A percentile compares a stretch with the other conserved stretches of the same genome.
Conservation (phyloP, 2,329 filamentous ascomycete genomes). For the Aspergillus terreus region DNA sequence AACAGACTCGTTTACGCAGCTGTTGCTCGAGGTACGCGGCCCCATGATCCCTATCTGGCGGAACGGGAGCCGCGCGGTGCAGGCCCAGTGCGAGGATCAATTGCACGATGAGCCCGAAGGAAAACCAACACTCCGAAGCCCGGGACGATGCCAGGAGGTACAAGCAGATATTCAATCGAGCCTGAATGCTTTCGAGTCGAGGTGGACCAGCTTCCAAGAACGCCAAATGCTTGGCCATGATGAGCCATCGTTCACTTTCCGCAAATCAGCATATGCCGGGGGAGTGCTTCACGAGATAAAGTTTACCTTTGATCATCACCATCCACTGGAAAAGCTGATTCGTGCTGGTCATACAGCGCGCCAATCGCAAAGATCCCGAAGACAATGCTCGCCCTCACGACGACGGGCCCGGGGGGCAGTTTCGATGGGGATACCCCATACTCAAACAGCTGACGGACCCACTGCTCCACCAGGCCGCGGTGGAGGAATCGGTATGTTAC, state of each 20-base stretch:
- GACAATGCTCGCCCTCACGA: neutral
- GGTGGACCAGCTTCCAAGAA: slow-evolving; percentile 14
- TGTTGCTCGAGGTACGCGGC: neutral
- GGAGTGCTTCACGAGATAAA: neutral
- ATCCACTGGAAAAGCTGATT: neutral
- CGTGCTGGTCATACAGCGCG: neutral
- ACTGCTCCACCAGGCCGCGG: neutral
- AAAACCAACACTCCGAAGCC: slow-evolving; percentile 25
- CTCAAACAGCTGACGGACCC: neutral
- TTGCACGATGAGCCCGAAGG: neutral
- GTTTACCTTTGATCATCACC: neutral
- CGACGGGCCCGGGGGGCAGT: neutral
- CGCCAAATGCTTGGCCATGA: neutral
- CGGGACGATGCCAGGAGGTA: slow-evolving; percentile 37
- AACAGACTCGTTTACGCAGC: neutral
- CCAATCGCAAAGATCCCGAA: neutral
- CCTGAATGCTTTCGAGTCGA: neutral
- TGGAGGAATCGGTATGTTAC: neutral
- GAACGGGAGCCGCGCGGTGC: neutral
- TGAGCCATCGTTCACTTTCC: neutral
- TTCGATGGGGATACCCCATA: neutral
- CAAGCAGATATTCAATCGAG: slow-evolving; percentile 14
- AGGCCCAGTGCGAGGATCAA: neutral
- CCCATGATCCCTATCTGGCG: neutral
- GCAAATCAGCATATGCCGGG: neutral